Evolutionary conservation across 2,329 filamentous ascomycete genomes (phyloP), one percentile per base, ranked within the genome.

Genomic region (Curvularia sp.): DNA sequence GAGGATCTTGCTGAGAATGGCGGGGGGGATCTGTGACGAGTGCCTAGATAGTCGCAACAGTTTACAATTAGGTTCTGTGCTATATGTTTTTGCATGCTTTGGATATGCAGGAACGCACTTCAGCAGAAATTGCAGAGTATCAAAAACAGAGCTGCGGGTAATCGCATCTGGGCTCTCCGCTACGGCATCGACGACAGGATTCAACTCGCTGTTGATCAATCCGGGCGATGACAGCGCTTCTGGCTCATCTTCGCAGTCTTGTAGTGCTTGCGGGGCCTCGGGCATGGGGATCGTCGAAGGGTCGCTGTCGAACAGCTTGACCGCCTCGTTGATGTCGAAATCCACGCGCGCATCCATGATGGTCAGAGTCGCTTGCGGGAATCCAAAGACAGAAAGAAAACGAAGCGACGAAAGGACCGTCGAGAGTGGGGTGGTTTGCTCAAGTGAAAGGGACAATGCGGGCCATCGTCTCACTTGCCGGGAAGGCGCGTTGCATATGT

Each of bases 241-340:
- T 50, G 92, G 91, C 69, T 97, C 92, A 77, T 91, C 90, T 81
- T 98, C 95, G 85, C 92, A 96, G 75, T 98, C 94, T 69, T 93
- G 84, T 19, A 99, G 86, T 59, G 90, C 86, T 43, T 88, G 79
- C 68, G 95, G 90, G 55, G 93, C 95, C 77, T 98, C 94, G 42
- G 91, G 89, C 2, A 93, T 97, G 7, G 90, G 83, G 55, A 98
- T 90, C 38, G 87, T 86, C 45, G 88, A 83, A 8, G 95, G 94
- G 77, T 98, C 94, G 80, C 92, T 96, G 86, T 97, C 91, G 80
- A 97, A 99, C 77, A 92, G 87, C 83, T 97, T 97, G 78, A 98
- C 89, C 66, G 93, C 92, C 82, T 97, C 90, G 78, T 97, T 97
- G 79, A 99, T 92, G 78, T 98, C 92, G 81, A 99, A 99, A 73